A percentile compares a stretch with the other conserved stretches of the same genome.
Conservation (phyloP, 139 green algal genomes). For the Chlamydomonas incerta region DNA sequence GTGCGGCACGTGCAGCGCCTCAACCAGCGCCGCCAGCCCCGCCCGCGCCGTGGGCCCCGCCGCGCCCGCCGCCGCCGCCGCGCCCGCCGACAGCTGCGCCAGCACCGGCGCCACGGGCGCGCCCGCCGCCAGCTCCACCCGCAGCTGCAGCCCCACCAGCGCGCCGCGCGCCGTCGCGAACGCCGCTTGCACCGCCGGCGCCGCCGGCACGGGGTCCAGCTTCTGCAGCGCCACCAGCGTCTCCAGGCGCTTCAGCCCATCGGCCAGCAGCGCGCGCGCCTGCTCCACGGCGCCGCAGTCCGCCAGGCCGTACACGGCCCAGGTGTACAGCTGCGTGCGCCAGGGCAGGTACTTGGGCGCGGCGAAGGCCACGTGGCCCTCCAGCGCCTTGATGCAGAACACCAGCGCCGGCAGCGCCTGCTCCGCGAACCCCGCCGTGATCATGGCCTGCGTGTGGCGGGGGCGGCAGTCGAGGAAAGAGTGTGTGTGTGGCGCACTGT, state of each 20-base stretch:
- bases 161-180: constrained; percentile 46
- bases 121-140: constrained; percentile 45
- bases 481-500: no score
- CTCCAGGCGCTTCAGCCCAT: constrained; percentile 55
- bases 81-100: constrained; percentile 8
- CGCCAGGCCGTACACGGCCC: constrained; percentile 4
- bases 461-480: no score
- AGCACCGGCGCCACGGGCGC: constrained; percentile 2
- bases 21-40: constrained; percentile 39
- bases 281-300: not conserved
- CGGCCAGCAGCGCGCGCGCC: constrained; percentile 31
- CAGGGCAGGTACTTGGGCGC: constrained; percentile 63
- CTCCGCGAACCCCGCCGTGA: constrained; percentile 54
- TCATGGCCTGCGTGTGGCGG: constrained; percentile 14
- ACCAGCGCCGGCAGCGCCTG: constrained; percentile 64
- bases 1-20: constrained; percentile 43
- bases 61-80: not conserved
- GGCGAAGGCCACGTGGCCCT: constrained; percentile 63
- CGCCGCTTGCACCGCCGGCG: constrained; percentile 50
- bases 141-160: constrained; percentile 54
- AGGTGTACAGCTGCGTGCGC: constrained; percentile 63
- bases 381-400: constrained; percentile 62
- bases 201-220: constrained; percentile 68
- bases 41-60: not conserved
- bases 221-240: constrained; percentile 61